Percentiles rank a stretch among this genome's conserved stretches.
phyloP scores from a whole-genome alignment of 2,329 filamentous ascomycete genomes.

The Thielaviopsis ethacetica region DNA sequence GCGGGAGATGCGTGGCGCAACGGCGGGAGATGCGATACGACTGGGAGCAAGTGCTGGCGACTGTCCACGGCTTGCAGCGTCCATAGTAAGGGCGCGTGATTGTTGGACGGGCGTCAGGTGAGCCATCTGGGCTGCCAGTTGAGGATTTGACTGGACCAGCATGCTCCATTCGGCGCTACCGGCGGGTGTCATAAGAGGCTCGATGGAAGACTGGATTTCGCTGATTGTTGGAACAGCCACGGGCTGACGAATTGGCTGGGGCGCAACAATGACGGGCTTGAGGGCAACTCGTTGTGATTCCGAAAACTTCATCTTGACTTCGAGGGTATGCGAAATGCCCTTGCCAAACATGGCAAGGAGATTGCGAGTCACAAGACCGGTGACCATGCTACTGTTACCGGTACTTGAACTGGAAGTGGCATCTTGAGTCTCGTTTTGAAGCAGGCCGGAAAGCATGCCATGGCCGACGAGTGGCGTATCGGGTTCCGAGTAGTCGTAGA shows the following conservation, averaged over 20 bases:
- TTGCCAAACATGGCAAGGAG: slow-evolving; percentile 69
- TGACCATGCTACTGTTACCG: slow-evolving; percentile 50
- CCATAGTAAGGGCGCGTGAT: slow-evolving; percentile 1
- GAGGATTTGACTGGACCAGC: slow-evolving; percentile 56
- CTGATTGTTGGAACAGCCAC: background rate
- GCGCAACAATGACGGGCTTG: background rate
- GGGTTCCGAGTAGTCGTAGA: slow-evolving; percentile 89
- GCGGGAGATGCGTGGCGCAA: background rate
- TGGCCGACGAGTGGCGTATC: slow-evolving; percentile 88
- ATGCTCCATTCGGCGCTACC: slow-evolving; percentile 65
- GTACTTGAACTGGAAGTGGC: slow-evolving; percentile 18
- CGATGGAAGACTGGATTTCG: slow-evolving; percentile 14
- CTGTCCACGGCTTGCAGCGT: background rate
- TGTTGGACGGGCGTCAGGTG: background rate
- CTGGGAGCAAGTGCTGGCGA: background rate
- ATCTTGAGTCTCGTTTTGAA: slow-evolving; percentile 25
- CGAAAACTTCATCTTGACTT: slow-evolving; percentile 79
- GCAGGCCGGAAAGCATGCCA: slow-evolving; percentile 77
- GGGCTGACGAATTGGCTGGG: background rate
- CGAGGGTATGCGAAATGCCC: slow-evolving; percentile 71
- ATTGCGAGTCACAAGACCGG: slow-evolving; percentile 80
- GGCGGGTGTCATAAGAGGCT: slow-evolving; percentile 28
- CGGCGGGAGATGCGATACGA: slow-evolving; percentile 1
- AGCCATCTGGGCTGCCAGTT: slow-evolving; percentile 20
- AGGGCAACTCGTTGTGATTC: slow-evolving; percentile 45